Conservation (phyloP, 768 basidiomycete species). For the Strobilomyces echinocephalus region DNA sequence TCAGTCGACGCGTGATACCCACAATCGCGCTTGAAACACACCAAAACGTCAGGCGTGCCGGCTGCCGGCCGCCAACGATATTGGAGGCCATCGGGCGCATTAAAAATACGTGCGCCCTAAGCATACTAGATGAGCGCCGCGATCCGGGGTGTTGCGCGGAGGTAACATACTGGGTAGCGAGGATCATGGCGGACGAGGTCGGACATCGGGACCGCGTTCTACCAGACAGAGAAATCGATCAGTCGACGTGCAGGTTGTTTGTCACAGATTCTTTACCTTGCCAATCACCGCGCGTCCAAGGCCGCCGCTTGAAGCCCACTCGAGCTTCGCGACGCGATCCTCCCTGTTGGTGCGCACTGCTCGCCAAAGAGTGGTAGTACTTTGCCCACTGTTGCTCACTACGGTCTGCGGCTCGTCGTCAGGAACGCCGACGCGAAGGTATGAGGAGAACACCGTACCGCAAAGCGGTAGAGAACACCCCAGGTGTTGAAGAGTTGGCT, state of each 20-base stretch:
- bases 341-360: constrained; percentile 81
- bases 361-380: constrained; percentile 74
- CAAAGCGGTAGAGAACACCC: constrained; percentile 78
- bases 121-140: constrained; percentile 13
- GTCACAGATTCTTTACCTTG: constrained; percentile 46
- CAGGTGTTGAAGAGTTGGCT: constrained; percentile 78
- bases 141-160: constrained; percentile 7
- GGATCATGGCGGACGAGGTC: constrained; percentile 75
- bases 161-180: constrained; percentile 49
- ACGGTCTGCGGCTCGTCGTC: constrained; percentile 48
- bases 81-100: constrained; percentile 74
- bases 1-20: constrained; percentile 4
- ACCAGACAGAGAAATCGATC: constrained; percentile 28
- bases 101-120: constrained; percentile 66
- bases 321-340: constrained; percentile 83
- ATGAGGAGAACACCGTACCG: constrained; percentile 40
- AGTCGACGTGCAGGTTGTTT: constrained; percentile 14
- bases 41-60: constrained; percentile 54
- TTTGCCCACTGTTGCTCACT: constrained; percentile 56
- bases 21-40: constrained; percentile 32
- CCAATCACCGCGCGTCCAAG: constrained; percentile 83
- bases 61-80: constrained; percentile 78
- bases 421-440: constrained; percentile 22
- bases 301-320: constrained; percentile 79
- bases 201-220: constrained; percentile 77